phyloP scores from a whole-genome alignment of 495 filamentous ascomycete species.

The Pyronema omphalodes region DNA sequence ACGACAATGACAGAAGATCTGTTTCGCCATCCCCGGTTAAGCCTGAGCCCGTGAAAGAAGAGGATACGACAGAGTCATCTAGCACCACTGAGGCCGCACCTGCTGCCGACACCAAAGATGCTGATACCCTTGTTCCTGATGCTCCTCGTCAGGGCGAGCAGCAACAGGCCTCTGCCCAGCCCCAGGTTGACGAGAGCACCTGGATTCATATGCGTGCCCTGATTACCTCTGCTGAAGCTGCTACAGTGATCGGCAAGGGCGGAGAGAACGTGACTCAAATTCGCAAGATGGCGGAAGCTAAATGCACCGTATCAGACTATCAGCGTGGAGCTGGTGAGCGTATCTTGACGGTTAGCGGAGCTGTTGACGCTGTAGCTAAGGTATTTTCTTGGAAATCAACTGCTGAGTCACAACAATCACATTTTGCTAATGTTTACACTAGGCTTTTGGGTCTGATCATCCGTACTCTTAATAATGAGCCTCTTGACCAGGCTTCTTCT shows the following conservation, averaged over 20 bases:
- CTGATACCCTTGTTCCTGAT: conserved; percentile 56
- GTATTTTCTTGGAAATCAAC: conserved; percentile 34
- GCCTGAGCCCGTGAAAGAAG: conserved; percentile 27
- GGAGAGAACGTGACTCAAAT: conserved; percentile 97
- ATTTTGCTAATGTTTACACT: conserved; percentile 2
- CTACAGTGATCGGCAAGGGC: conserved; percentile 94
- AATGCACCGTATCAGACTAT: conserved; percentile 97
- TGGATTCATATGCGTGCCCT: conserved; percentile 96
- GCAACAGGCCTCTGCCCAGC: conserved; percentile 33
- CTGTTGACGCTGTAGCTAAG: conserved; percentile 92
- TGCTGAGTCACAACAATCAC: neutral
- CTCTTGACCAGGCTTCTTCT: conserved; percentile 65
- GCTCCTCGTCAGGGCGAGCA: conserved; percentile 37
- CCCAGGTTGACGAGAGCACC: conserved; percentile 64
- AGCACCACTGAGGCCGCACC: conserved; percentile 32
- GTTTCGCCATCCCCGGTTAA: conserved; percentile 25
- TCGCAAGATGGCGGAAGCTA: conserved; percentile 74
- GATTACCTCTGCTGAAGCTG: conserved; percentile 90
- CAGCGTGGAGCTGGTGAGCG: conserved; percentile 89
- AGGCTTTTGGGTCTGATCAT: conserved; percentile 98
- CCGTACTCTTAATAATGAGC: conserved; percentile 91
- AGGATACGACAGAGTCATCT: conserved; percentile 20
- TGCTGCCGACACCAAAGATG: conserved; percentile 38
- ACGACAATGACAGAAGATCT: conserved; percentile 26
- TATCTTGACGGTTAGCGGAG: conserved; percentile 88